Conservation (phyloP, 2,329 filamentous ascomycete genomes). For the Colletotrichum liaoningense region DNA sequence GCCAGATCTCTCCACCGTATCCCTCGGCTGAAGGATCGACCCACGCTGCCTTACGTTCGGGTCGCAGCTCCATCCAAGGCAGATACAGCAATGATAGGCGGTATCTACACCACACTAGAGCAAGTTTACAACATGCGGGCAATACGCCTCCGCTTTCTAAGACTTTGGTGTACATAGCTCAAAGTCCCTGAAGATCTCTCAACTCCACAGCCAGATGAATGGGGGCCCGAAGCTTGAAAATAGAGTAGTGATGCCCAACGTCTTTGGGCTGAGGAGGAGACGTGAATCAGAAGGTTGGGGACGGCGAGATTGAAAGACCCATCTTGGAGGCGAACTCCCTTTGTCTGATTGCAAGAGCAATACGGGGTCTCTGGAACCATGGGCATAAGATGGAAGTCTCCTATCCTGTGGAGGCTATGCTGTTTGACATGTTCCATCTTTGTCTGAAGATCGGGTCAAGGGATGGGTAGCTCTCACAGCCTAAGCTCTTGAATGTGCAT, state of each 20-base stretch:
- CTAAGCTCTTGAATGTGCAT: neutral
- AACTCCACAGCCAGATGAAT: too few relatives aligned
- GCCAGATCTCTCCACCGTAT: neutral
- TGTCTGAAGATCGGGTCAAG: neutral
- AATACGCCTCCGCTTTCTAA: neutral
- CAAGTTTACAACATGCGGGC: neutral
- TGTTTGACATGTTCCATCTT: neutral
- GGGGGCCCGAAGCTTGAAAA: neutral
- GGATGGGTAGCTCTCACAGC: neutral
- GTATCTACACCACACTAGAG: too few relatives aligned
- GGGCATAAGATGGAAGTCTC: neutral
- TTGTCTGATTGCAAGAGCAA: neutral
- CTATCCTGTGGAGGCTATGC: neutral
- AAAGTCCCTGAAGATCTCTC: neutral
- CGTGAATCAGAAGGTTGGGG: neutral
- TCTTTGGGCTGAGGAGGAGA: neutral
- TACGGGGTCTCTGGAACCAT: neutral
- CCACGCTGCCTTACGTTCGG: slow-evolving; percentile 23
- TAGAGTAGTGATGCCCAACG: neutral
- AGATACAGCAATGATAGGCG: neutral
- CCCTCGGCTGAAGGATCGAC: neutral
- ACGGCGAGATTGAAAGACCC: slow-evolving; percentile 1
- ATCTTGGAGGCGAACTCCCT: neutral
- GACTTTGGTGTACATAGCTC: neutral
- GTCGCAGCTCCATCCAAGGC: slow-evolving; percentile 8